A percentile compares a stretch with the other conserved stretches of the same genome.
These are phyloP conservation scores for Cunninghamia lanceolata DNA, from an alignment of 75 land plant genomes.

Conservation along the genomic window DNA sequence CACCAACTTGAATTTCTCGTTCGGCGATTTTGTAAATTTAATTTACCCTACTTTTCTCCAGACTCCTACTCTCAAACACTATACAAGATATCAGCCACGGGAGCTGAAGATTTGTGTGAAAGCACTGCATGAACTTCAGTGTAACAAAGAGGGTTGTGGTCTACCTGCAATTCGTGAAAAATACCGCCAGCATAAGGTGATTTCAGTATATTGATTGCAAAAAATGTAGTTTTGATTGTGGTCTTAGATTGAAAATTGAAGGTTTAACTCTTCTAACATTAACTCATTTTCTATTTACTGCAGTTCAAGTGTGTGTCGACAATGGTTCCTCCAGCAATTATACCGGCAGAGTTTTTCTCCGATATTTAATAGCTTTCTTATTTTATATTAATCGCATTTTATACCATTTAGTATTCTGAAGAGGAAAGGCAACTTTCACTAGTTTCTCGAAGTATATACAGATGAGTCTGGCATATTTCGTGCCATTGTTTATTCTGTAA, in stretches of 20 bases:
- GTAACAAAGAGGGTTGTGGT: constrained; percentile 40
- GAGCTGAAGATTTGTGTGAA: constrained; percentile 71
- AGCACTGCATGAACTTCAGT: constrained; percentile 58
- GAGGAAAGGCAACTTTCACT: too few species aligned
- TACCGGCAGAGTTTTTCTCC: constrained; percentile 64
- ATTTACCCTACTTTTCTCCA: constrained; percentile 13
- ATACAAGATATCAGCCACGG: constrained; percentile 71
- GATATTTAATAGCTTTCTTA: constrained; percentile 11
- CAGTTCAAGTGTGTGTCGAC: constrained; percentile 91
- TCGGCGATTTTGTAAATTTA: neutral
- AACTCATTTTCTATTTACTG: neutral
- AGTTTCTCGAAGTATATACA: neutral
- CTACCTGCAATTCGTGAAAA: constrained; percentile 91
- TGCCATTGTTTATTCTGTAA: neutral
- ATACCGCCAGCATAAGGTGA: constrained; percentile 93
- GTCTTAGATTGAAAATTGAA: neutral
- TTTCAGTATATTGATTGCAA: neutral
- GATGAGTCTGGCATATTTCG: neutral
- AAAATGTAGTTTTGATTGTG: neutral
- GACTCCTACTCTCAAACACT: constrained; percentile 74
- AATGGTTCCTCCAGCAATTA: constrained; percentile 57
- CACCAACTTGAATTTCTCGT: neutral
- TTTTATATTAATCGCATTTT: neutral
- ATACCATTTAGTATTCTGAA: neutral
- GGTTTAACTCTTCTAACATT: neutral